Conservation (phyloP, 2,329 filamentous ascomycete genomes). For the Sporothrix sp. region DNA sequence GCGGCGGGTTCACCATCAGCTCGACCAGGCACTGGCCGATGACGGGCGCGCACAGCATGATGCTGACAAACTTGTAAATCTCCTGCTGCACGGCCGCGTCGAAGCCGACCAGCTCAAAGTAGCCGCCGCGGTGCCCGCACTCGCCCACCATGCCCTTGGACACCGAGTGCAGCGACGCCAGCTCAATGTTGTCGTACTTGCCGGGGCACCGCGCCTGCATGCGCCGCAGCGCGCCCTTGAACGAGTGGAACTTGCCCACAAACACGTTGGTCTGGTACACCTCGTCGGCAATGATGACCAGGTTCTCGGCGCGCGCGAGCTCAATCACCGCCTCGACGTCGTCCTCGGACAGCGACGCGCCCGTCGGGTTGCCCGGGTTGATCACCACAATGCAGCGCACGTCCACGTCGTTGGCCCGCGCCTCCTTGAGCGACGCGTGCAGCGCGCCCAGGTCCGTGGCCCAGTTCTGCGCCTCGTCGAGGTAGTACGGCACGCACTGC, state of each 20-base stretch:
- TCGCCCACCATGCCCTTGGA: constrained; percentile 99
- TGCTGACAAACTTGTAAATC: constrained; percentile 98
- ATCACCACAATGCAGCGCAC: constrained; percentile 93
- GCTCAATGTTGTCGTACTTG: constrained; percentile 75
- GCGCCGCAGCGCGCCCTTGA: constrained; percentile 79
- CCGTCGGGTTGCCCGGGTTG: constrained; percentile 97
- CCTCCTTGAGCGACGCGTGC: constrained; percentile 61
- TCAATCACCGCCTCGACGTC: constrained; percentile 81
- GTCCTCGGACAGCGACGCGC: constrained; percentile 67
- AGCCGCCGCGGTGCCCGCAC: constrained; percentile 94
- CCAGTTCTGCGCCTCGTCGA: constrained; percentile 81
- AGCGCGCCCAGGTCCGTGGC: constrained; percentile 78
- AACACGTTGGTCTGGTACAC: constrained; percentile 99
- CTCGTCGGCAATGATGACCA: constrained; percentile 91
- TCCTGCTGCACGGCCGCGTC: constrained; percentile 75
- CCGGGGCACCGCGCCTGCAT: constrained; percentile 66
- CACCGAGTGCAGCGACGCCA: constrained; percentile 84
- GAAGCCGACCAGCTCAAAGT: constrained; percentile 93
- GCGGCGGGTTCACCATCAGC: constrained; percentile 94
- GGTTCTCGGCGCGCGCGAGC: constrained; percentile 71
- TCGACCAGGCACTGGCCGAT: constrained; percentile 94
- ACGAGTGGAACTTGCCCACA: constrained; percentile 84
- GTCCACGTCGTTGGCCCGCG: constrained; percentile 67
- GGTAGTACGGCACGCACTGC: constrained; percentile 81
- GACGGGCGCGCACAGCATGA: constrained; percentile 92